Base-by-base conservation (phyloP, 106 monocot species). In the Agapanthus africanus region DNA sequence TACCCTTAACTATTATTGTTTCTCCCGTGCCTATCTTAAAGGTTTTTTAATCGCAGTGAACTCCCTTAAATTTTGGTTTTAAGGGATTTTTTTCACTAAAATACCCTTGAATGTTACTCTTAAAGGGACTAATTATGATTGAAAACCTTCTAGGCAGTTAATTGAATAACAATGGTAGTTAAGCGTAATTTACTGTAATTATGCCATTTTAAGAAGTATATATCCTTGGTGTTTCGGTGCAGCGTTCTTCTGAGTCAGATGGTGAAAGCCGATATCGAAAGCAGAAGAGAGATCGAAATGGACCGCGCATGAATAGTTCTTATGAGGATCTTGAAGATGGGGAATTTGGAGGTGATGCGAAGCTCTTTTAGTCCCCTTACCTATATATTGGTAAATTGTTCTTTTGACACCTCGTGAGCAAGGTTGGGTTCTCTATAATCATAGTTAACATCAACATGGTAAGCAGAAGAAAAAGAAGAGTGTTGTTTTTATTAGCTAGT, bases 321-420 rank as follows among this genome's bases (percentile, higher is more conserved):
- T 73, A 89, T 61, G 91, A 89, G 50, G 99, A 92, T 63, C 93
- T 99, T 42, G 99, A 99, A 75, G 91, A 92, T 74, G 99, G 91
- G 14, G 99, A 99, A 69, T 62, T 99, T 73, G 99, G 91, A 38
- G 99, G 90, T 72, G 89, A 99, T 87, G 84, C 93, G 57, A 90
- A 93, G 73, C 83, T 93, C 36, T 68, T 74, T 72, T 91, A 85
- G 66, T 54, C 15, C 65, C 61, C 26, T 47, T 4, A 16, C 16
- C 42, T 5, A 47, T 7, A 47, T 47, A 47, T n/a, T n/a, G n/a
- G n/a, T n/a, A n/a, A n/a, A n/a, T n/a, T n/a, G n/a, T n/a, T n/a
- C n/a, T n/a, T n/a, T n/a, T n/a, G n/a, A n/a, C n/a, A n/a, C n/a
- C n/a, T n/a, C n/a, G n/a, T n/a, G n/a, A n/a, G n/a, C n/a, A n/a